Conservation (phyloP, 208 protist genomes). For the Blastocrithidia nonstop region DNA sequence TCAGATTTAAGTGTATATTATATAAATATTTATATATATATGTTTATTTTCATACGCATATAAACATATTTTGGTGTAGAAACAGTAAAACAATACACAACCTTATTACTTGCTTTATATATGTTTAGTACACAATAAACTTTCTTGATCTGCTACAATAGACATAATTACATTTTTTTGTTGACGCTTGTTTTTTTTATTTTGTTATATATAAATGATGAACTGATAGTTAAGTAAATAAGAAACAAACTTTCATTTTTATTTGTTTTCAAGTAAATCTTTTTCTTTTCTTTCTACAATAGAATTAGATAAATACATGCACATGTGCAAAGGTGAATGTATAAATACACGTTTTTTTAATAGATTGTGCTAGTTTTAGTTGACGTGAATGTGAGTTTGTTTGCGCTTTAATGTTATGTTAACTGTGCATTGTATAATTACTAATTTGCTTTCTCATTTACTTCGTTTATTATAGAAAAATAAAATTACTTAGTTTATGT, state of each 20-base stretch:
- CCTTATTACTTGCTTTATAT: neutral
- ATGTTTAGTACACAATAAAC: neutral
- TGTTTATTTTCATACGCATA: no score
- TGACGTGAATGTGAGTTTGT: neutral
- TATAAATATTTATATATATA: neutral
- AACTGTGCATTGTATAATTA: neutral
- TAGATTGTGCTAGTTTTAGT: constrained; percentile 1
- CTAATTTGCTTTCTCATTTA: neutral
- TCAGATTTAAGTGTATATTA: neutral
- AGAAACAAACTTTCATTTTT: neutral
- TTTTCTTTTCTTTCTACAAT: neutral
- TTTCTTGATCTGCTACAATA: neutral
- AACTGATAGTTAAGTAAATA: constrained; percentile 4
- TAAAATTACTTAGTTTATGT: neutral
- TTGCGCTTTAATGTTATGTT: constrained; percentile 1
- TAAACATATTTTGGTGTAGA: constrained; percentile 1
- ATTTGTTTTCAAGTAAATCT: constrained; percentile 2
- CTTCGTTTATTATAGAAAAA: no score
- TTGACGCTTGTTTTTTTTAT: constrained; percentile 7
- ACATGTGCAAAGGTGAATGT: no score
- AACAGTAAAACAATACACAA: neutral
- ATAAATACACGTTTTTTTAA: neutral
- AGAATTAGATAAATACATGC: no score
- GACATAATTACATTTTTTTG: neutral
- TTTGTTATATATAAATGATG: constrained; percentile 4